Evolutionary conservation across 257 asterid species (phyloP), one percentile per base, ranked within the genome.

Genomic region (Jasminum sambac): DNA sequence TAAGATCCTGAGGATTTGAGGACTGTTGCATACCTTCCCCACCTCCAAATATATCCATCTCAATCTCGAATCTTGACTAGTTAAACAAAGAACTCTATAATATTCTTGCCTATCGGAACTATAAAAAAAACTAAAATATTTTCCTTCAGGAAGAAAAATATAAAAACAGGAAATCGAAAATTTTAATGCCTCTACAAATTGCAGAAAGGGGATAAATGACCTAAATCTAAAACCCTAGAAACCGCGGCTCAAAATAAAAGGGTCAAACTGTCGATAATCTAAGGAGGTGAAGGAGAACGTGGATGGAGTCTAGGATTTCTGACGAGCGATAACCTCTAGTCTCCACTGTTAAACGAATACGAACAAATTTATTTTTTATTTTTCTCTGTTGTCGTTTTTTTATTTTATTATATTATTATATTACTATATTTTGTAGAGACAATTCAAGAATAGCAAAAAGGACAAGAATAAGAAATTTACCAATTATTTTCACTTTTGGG

Each of bases 31-130:
- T 61, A 80, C 81, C 74, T 52, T 74, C 83, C 37, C 85, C 89
- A 77, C 78, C 91, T 82, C 87, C 87, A 74, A 80, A 86, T 71
- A 82, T 82, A 69, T 92, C 98, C 98, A 87, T 93, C 44, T 76
- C 76, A 70, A 80, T 52, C 76, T 21, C 46, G 58, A 72, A 58
- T 52, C 76, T 21, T 41, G 58, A 72, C 59, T 25, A 77, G 73
- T 71, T 73, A 16, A 70, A 70, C 37, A 59, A 67, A 44, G 21
- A 50, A 63, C 68, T 73, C 63, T 71, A 48, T 19, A 55, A 76
- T 60, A 50, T 63, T 21, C 21, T 23, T 11, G 39, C 68, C 68
- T 41, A 30, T 17, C 19, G 39, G 66, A 66, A 55, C 36, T 12
- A 67, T 63, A 72, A 59, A 66, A 66, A 61, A 30, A 67, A 59